phyloP scores from a whole-genome alignment of 2,329 filamentous ascomycete genomes.

The Sporothrix sp. region DNA sequence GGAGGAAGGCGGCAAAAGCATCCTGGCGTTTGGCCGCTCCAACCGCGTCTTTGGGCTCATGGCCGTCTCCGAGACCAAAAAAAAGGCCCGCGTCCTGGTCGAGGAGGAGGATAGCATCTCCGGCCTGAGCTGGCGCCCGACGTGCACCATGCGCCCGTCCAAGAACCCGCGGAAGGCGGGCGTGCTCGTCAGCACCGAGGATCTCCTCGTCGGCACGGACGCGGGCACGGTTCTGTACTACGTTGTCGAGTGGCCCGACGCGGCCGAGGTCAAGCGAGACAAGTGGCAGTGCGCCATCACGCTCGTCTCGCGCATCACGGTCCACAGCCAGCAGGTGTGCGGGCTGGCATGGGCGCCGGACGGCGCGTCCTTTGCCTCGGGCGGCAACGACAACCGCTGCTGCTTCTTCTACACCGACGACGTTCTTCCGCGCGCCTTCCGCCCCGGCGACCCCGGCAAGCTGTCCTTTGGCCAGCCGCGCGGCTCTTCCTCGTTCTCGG shows the following conservation, averaged over 20 bases:
- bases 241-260: conserved; percentile 70
- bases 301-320: conserved; percentile 63
- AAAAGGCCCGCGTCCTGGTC: conserved; percentile 43
- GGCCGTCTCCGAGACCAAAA: conserved; percentile 53
- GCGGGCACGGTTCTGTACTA: conserved; percentile 78
- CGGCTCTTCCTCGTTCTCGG: not conserved
- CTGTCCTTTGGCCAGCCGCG: not conserved
- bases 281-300: conserved; percentile 71
- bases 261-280: conserved; percentile 52
- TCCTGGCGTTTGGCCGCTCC: conserved; percentile 76
- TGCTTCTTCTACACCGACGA: conserved; percentile 65
- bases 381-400: conserved; percentile 87
- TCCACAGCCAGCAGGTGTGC: conserved; percentile 85
- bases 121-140: conserved; percentile 73
- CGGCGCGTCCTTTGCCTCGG: conserved; percentile 70
- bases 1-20: conserved; percentile 58
- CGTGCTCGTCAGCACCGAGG: conserved; percentile 58
- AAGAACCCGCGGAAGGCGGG: conserved; percentile 37
- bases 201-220: conserved; percentile 80
- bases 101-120: conserved; percentile 64
- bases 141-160: conserved; percentile 41
- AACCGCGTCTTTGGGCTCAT: conserved; percentile 68
- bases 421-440: conserved; percentile 32
- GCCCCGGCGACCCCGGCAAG: not conserved
- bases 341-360: conserved; percentile 80